Conservation (phyloP, 441 rosid species). For the Biscutella auriculata region DNA sequence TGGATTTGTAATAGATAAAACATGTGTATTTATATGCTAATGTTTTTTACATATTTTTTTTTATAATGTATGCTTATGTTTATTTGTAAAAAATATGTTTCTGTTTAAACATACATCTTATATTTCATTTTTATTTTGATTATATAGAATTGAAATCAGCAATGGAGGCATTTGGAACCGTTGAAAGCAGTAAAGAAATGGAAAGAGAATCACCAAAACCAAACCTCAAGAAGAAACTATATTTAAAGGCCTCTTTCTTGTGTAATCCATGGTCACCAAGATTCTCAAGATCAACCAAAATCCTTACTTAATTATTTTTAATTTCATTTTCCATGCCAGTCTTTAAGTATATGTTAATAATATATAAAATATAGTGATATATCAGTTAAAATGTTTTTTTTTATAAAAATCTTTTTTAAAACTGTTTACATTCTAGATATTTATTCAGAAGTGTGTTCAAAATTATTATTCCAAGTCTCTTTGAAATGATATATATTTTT, state of each 20-base stretch:
- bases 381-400: background rate
- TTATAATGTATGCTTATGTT: too few relatives aligned
- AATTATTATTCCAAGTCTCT: background rate
- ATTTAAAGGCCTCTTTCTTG: conserved; percentile 16
- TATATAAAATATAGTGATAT: conserved; percentile 2
- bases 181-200: conserved; percentile 12
- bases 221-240: conserved; percentile 16
- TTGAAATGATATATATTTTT: conserved; percentile 17
- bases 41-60: too few relatives aligned
- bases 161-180: conserved; percentile 19
- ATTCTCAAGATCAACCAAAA: conserved; percentile 20
- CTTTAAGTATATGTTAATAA: conserved; percentile 15
- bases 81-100: too few relatives aligned
- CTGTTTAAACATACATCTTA: too few relatives aligned
- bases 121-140: too few relatives aligned
- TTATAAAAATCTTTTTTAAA: too few relatives aligned
- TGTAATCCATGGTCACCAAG: conserved; percentile 24
- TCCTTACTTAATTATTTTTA: conserved; percentile 9
- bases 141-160: conserved; percentile 21
- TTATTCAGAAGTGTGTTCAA: conserved; percentile 14
- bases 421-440: background rate
- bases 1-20: too few relatives aligned
- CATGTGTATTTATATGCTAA: too few relatives aligned
- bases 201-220: conserved; percentile 13
- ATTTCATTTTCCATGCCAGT: background rate